phyloP scores from a whole-genome alignment of 768 basidiomycete species.

The Asterophora lycoperdoides region DNA sequence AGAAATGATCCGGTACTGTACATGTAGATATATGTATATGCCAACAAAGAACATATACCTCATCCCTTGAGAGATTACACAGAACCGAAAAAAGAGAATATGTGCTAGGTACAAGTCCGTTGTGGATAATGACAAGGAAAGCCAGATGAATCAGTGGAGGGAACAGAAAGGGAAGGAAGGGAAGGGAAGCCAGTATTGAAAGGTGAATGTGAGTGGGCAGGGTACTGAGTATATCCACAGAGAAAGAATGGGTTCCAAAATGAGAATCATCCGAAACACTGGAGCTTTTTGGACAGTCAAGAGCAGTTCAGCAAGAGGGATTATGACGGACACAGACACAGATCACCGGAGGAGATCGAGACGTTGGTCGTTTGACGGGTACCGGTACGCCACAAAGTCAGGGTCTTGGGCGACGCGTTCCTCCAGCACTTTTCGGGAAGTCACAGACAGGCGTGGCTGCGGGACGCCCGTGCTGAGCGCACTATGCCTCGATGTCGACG shows the following conservation, averaged over 20 bases:
- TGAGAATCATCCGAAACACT: background rate
- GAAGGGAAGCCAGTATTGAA: slow-evolving; percentile 2
- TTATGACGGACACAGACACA: background rate
- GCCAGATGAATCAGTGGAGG: slow-evolving; percentile 6
- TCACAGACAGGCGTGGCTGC: slow-evolving; percentile 55
- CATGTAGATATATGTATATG: slow-evolving; percentile 15
- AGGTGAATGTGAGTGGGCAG: slow-evolving; percentile 1
- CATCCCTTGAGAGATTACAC: slow-evolving; percentile 1
- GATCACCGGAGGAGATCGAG: slow-evolving; percentile 54
- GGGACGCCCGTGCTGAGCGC: slow-evolving; percentile 35
- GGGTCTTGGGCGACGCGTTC: slow-evolving; percentile 80
- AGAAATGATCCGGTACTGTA: slow-evolving; percentile 11
- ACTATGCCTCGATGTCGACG: slow-evolving; percentile 49
- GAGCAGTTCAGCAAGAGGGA: background rate
- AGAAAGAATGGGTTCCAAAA: background rate
- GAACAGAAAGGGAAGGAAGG: background rate
- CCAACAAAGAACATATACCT: slow-evolving; percentile 7
- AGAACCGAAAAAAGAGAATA: slow-evolving; percentile 8
- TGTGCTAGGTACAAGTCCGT: slow-evolving; percentile 21
- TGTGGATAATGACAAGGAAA: slow-evolving; percentile 17
- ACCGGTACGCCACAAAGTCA: slow-evolving; percentile 84
- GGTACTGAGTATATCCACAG: slow-evolving; percentile 1
- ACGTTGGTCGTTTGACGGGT: slow-evolving; percentile 74
- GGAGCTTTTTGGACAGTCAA: background rate
- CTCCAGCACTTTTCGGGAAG: slow-evolving; percentile 68